phyloP scores from a whole-genome alignment of 2,329 filamentous ascomycete species.

The Neonectria ditissima region DNA sequence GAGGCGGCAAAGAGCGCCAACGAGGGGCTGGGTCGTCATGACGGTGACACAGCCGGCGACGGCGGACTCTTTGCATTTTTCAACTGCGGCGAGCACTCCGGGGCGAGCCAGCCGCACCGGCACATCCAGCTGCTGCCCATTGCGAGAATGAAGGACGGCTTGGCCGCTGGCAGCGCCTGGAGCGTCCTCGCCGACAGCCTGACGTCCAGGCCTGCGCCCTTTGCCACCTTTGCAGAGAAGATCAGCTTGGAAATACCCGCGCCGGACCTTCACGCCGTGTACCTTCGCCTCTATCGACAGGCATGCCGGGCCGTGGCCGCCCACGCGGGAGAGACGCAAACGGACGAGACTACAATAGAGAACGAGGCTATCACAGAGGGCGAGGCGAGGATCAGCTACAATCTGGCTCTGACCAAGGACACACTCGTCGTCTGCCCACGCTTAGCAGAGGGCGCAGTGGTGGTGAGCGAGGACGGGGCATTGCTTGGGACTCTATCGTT shows the following conservation, averaged over 20 bases:
- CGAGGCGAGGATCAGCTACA: conserved; percentile 70
- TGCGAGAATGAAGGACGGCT: conserved; percentile 68
- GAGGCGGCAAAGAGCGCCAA: conserved; percentile 31
- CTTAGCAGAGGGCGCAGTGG: conserved; percentile 60
- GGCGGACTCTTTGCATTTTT: conserved; percentile 73
- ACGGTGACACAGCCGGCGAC: conserved; percentile 18
- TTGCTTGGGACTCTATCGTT: conserved; percentile 61
- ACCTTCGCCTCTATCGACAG: conserved; percentile 61
- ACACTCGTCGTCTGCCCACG: conserved; percentile 68
- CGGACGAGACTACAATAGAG: neutral
- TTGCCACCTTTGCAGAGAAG: conserved; percentile 57
- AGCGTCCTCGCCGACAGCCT: conserved; percentile 60
- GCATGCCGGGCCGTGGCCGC: conserved; percentile 55
- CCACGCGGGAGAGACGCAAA: conserved; percentile 17
- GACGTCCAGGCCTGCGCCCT: conserved; percentile 51
- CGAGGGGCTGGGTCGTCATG: conserved; percentile 8
- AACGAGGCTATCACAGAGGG: conserved; percentile 48
- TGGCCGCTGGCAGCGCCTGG: conserved; percentile 58
- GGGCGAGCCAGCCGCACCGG: conserved; percentile 77
- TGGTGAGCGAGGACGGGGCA: conserved; percentile 45
- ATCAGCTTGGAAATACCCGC: conserved; percentile 51
- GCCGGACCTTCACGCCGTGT: conserved; percentile 55
- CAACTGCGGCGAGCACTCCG: conserved; percentile 76
- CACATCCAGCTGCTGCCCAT: conserved; percentile 80
- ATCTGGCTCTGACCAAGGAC: conserved; percentile 68